Evolutionary conservation across 345 rosid genomes (phyloP), one percentile per base, ranked within the genome.

Genomic region (Eucalyptus microcorys): DNA sequence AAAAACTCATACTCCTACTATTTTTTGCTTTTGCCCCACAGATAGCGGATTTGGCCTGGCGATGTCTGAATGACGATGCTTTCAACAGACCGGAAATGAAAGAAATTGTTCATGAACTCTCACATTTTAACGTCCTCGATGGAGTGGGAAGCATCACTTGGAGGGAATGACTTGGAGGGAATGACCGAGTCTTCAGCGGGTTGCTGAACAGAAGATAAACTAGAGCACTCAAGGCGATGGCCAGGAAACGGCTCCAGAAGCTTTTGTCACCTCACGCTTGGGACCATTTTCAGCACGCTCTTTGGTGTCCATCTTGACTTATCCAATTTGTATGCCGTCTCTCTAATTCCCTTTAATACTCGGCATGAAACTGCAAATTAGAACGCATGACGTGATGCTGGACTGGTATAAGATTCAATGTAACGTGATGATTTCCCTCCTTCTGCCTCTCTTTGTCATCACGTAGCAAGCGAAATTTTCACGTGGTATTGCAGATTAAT

Each of bases 81-180:
- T 84, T 68, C 2, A 85, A 47, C 83, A 90, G 96, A 88, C 97
- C 96, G 10, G 95, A 94, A 88, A 94, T 95, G 93, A 90, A 93
- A 80, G 95, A 94, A 59, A 37, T 93, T 22, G 93, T 93, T 42
- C 90, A 87, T 22, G 71, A 80, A 15, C 87, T 94, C 8, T 91
- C 94, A 88, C 37, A 92, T 95, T 19, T 48, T 80, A 57, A 89
- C 88, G 32, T 91, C 95, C 81, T 93, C 96, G 14, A 87, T 88
- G 30, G 97, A 94, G 52, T 94, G 95, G 94, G 97, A 95, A 88
- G 95, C 95, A 12, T 94, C 96, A 17, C 86, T 91, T 5, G 97
- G 94, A 86, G 96, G 94, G 43, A 92, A 86, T 37, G 40, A 17
- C 86, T 91, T 5, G 97, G 94, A 86, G 96, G 94, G 43, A 92